Evolutionary conservation across 352 stramenopile genomes (phyloP), one percentile per base, ranked within the genome.

Genomic region (Pythium aquatile): DNA sequence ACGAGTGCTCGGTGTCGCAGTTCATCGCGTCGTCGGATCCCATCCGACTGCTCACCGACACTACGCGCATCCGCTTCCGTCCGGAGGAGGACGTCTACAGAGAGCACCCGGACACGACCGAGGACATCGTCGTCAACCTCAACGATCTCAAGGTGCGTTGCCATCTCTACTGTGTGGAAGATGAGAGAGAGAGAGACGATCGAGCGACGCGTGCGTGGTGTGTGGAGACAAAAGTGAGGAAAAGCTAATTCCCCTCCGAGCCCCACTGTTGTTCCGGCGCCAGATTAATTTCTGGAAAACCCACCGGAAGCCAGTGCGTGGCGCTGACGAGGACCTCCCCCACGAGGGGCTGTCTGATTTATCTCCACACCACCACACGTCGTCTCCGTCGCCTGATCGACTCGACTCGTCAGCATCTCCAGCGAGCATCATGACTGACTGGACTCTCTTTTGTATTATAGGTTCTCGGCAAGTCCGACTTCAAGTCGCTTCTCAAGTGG

Each of bases 391-490:
- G 32, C 26, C 33, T 20, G 10, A 30, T 42, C 7, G 16, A 35
- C 14, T 73, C 55, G 54, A 55, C 54, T 11, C 51, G 24, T 46
- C 30, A 39, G 24, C 37, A n/a, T 54, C 5, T 33, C 17, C 7
- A 26, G 17, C 14, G 28, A 55, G 26, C 26, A 40, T 39, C 11
- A 20, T 39, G 26, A 14, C 48, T 55, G 48, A 55, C 48, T 55
- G 48, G 20, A 24, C 20, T 24, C 20, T 24, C 20, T 10, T 37
- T 11, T 44, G 5, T 48, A 6, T 49, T 49, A 29, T 72, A 96
- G 87, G 87, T 99, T 9, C 83, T 99, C 14, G 98, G 98, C 53
- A 99, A 99, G 57, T 73, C 77, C 7, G 98, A 99, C 65, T 99
- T 99, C 61, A 99, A 98, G 75, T 78, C 77, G 28, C 68, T 99